phyloP scores from a whole-genome alignment of 2,329 filamentous ascomycete species.

The Metarhizium album region DNA sequence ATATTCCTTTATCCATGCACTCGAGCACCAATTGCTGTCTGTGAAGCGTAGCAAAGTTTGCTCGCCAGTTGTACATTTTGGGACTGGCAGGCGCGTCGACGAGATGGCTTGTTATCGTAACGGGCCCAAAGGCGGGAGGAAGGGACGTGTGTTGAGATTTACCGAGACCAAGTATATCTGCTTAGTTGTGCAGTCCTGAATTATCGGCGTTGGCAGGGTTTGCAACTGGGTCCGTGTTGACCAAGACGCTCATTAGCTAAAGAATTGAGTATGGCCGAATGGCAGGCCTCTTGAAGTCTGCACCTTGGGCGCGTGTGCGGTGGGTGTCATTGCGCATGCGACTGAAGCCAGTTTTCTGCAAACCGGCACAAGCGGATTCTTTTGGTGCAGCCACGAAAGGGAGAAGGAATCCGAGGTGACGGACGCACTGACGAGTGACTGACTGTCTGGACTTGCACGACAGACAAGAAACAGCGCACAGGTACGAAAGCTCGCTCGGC shows the following conservation, averaged over 20 bases:
- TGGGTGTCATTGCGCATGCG: no score
- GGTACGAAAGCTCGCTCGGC: no score
- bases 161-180: not conserved
- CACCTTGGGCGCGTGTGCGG: not conserved
- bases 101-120: not conserved
- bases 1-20: not conserved
- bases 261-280: conserved; percentile 3
- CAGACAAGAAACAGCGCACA: no score
- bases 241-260: conserved; percentile 7
- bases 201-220: conserved; percentile 1
- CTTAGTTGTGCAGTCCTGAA: not conserved
- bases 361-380: no score
- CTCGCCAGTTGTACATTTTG: not conserved
- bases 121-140: no score
- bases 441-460: no score
- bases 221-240: not conserved
- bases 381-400: no score
- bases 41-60: not conserved
- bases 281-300: not conserved
- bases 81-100: not conserved
- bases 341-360: no score
- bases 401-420: no score
- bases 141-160: not conserved
- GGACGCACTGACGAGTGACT: no score
- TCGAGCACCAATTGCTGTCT: not conserved